Evolutionary conservation across 108 stramenopile species (phyloP), one percentile per base, ranked within the genome.

Genomic region (Ochromonas danica): DNA sequence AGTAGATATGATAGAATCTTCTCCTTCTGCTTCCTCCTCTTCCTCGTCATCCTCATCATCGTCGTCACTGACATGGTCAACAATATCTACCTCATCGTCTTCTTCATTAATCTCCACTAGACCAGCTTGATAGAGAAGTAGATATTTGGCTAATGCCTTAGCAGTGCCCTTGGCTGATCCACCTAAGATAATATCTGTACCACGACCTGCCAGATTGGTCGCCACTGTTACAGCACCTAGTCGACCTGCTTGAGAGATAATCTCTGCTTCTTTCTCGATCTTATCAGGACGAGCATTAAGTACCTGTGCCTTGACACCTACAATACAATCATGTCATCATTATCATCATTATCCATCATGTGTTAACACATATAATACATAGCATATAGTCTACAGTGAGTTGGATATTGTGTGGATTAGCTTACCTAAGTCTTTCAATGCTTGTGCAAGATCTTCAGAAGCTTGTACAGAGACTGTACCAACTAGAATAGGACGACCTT

Each of bases 151-250:
- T 6, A 51, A 14, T 6, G 22, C 45, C 45, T 51, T 51, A 14
- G 45, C 45, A 51, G 22, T 51, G 6, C 45, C 45, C 22, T 51
- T 51, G 14, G 45, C 45, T 51, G 45, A 51, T 51, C 96, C 96
- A 42, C 96, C 96, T 28, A 97, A 82, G 33, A 95, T 78, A 83
- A 97, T 97, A 79, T 97, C 96, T 1, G 96, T 97, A 63, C 96
- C 96, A 51, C 93, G 91, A 28, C 96, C 95, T 6, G 95, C 95
- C 95, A 97, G 91, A 85, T 97, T 97, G n/a, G 96, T 97, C 10
- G 94, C 93, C 6, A 97, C 95, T 2, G 96, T 97, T 36, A 97
- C 96, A 14, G 88, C 90, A 36, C 94, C 94, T 38, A 92, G 82
- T 60, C 96, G 89, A 40, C 96, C 96, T 33, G 96, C 96, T 83